A percentile compares a stretch with the other conserved stretches of the same genome.
Conservation (phyloP, 805 yeast species). For the Barnettozyma populi region DNA sequence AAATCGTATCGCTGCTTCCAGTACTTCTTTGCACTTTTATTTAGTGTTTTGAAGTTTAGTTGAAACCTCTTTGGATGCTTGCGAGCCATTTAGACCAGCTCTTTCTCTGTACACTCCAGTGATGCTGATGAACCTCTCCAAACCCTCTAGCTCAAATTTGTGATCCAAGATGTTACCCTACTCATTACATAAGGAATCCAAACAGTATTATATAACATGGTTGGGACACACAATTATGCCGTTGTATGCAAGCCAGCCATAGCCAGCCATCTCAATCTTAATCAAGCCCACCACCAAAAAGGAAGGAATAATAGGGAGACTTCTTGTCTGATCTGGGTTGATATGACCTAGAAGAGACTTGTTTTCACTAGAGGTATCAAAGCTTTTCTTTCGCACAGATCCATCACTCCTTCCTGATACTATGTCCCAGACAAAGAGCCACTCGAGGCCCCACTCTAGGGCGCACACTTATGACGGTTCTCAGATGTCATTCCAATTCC, state of each 20-base stretch:
- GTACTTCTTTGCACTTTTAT: constrained; percentile 26
- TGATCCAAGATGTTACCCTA: neutral
- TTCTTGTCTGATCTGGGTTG: neutral
- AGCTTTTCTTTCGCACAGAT: no score
- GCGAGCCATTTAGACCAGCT: neutral
- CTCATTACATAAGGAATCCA: neutral
- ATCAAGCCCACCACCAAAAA: neutral
- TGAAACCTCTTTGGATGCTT: constrained; percentile 1
- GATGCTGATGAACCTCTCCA: no score
- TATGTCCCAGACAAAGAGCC: neutral
- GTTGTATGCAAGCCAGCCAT: neutral
- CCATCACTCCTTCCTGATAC: neutral
- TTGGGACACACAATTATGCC: neutral
- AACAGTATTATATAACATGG: neutral
- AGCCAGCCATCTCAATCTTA: neutral
- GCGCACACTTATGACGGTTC: constrained; percentile 34
- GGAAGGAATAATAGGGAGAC: no score
- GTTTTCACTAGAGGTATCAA: no score
- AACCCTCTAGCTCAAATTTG: neutral
- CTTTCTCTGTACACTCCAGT: neutral
- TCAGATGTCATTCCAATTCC: constrained; percentile 36
- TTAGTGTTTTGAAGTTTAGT: constrained; percentile 11
- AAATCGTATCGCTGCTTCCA: constrained; percentile 59
- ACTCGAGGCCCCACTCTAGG: constrained; percentile 20
- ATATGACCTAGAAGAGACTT: no score